phyloP scores from a whole-genome alignment of 805 yeast species.

The Brettanomyces sp. region DNA sequence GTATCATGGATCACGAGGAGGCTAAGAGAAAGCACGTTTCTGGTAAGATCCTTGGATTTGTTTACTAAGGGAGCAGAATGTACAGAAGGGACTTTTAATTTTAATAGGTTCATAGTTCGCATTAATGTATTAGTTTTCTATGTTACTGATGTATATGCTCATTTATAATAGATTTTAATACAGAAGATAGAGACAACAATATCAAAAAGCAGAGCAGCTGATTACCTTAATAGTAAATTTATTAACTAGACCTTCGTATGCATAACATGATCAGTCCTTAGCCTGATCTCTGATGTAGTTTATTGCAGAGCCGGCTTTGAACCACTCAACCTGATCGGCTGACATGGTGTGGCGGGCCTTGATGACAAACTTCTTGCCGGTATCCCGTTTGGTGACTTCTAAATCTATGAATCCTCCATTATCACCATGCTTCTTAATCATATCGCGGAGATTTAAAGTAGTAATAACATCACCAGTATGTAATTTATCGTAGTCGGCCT shows the following conservation, averaged over 20 bases:
- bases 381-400: slow-evolving; percentile 60
- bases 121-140: too few species aligned
- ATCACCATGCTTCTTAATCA: slow-evolving; percentile 74
- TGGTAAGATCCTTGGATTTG: slow-evolving; percentile 97
- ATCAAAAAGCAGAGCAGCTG: background rate
- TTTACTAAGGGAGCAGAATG: slow-evolving; percentile 45
- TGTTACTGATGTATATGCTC: background rate
- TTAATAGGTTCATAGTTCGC: too few species aligned
- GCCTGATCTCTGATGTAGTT: slow-evolving; percentile 49
- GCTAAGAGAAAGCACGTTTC: slow-evolving; percentile 99
- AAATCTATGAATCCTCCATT: slow-evolving; percentile 76
- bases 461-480: slow-evolving; percentile 69
- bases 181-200: background rate
- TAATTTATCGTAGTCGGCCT: slow-evolving; percentile 77
- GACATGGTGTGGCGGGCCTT: slow-evolving; percentile 94
- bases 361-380: slow-evolving; percentile 60
- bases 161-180: background rate
- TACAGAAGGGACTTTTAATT: too few species aligned
- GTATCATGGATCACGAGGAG: slow-evolving; percentile 99
- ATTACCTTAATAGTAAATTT: background rate
- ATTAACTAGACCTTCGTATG: background rate
- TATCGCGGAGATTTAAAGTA: slow-evolving; percentile 63
- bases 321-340: slow-evolving; percentile 88
- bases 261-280: background rate
- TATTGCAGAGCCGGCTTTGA: slow-evolving; percentile 96